phyloP scores from a whole-genome alignment of 2,329 filamentous ascomycete genomes.

The Knoxdaviesia proteae region DNA sequence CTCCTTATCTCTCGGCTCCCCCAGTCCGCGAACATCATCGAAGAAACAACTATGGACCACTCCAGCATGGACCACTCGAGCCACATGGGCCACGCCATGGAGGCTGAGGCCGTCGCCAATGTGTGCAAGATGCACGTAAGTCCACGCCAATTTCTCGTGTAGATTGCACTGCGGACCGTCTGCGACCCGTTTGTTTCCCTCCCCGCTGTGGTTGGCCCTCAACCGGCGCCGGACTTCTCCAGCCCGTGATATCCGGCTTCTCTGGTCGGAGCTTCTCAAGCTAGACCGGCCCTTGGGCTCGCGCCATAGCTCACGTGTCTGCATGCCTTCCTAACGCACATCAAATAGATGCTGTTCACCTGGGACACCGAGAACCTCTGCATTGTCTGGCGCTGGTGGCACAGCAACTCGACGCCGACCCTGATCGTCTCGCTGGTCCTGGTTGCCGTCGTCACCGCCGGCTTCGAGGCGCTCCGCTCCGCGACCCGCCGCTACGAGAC shows the following conservation, averaged over 20 bases:
- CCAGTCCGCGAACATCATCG: too few species aligned
- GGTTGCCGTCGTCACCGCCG: conserved; percentile 67
- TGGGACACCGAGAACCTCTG: conserved; percentile 89
- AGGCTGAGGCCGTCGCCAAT: conserved; percentile 28
- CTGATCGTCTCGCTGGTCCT: conserved; percentile 67
- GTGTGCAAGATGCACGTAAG: conserved; percentile 84
- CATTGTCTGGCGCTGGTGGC: conserved; percentile 89
- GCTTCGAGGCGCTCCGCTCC: conserved; percentile 77
- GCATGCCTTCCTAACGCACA: neutral
- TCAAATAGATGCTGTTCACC: conserved; percentile 78
- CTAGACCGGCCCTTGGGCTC: neutral
- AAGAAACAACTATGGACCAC: conserved; percentile 15
- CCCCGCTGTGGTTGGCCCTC: too few species aligned
- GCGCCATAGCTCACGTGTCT: neutral
- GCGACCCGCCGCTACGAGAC: conserved; percentile 57
- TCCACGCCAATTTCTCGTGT: conserved; percentile 1
- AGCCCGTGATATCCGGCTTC: neutral
- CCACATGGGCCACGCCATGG: conserved; percentile 20
- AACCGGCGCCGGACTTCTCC: neutral
- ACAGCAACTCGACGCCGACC: conserved; percentile 50
- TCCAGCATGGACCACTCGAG: conserved; percentile 22
- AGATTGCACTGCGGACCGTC: too few species aligned
- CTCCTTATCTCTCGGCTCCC: too few species aligned
- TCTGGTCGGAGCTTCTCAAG: neutral
- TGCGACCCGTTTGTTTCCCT: too few species aligned